Conservation (phyloP, 2,329 filamentous ascomycete species). For the Coleophoma cylindrospora region DNA sequence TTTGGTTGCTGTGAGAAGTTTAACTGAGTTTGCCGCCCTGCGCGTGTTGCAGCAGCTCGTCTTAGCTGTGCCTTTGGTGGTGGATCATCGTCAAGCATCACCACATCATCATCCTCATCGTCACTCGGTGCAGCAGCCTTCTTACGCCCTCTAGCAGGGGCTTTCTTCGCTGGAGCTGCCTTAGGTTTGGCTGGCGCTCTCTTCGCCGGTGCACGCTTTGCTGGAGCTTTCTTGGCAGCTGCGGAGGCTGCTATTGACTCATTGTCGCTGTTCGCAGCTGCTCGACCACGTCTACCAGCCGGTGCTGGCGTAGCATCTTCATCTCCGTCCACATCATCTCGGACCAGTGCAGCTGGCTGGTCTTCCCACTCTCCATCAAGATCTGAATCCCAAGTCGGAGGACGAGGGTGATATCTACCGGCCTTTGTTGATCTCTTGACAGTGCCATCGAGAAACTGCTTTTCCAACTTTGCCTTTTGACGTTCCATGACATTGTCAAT, state of each 20-base stretch:
- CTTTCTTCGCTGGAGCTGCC: constrained; percentile 30
- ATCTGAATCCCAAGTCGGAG: constrained; percentile 83
- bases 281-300: constrained; percentile 18
- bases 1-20: constrained; percentile 43
- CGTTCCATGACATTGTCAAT: constrained; percentile 70
- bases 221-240: constrained; percentile 21
- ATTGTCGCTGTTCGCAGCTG: constrained; percentile 48
- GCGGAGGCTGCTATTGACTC: constrained; percentile 30
- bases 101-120: constrained; percentile 43
- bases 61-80: constrained; percentile 28
- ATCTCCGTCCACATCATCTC: constrained; percentile 35
- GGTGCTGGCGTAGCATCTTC: constrained; percentile 25
- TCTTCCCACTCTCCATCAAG: constrained; percentile 83
- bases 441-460: constrained; percentile 60
- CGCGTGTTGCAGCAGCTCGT: constrained; percentile 15
- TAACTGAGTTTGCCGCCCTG: constrained; percentile 40
- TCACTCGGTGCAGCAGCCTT: constrained; percentile 31
- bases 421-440: constrained; percentile 40
- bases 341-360: constrained; percentile 53
- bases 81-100: constrained; percentile 45
- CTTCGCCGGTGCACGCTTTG: constrained; percentile 18
- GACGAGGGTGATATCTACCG: constrained; percentile 66
- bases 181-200: constrained; percentile 32
- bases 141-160: constrained; percentile 19
- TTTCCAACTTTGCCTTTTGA: constrained; percentile 65